Evolutionary conservation across 192 early-diverging fungal genomes (phyloP).

Genomic region (Backusella mclennaniae): DNA sequence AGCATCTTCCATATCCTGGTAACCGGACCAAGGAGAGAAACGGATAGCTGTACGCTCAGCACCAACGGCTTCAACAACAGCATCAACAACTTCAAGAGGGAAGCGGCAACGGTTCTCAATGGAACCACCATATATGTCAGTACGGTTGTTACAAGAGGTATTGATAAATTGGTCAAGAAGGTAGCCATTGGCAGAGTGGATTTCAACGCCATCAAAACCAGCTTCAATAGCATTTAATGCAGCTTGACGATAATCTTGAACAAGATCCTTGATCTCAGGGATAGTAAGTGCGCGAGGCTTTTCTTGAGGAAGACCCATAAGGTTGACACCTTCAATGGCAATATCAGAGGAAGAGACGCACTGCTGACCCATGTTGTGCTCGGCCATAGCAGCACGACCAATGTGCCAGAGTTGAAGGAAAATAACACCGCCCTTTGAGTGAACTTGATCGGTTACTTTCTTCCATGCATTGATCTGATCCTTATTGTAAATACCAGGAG

Average conservation of each 20-base stretch:
- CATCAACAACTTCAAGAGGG: slow-evolving; percentile 27
- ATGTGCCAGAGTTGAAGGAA: slow-evolving; percentile 55
- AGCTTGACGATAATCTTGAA: slow-evolving; percentile 33
- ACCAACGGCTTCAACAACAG: slow-evolving; percentile 26
- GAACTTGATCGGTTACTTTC: slow-evolving; percentile 50
- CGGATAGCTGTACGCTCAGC: slow-evolving; percentile 33
- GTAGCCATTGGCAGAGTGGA: slow-evolving; percentile 92
- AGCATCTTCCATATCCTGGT: slow-evolving; percentile 37
- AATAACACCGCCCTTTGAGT: slow-evolving; percentile 52
- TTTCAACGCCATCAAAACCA: slow-evolving; percentile 86
- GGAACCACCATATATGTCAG: slow-evolving; percentile 37
- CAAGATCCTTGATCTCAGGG: slow-evolving; percentile 8
- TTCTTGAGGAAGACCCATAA: not conserved
- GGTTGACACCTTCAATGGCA: slow-evolving; percentile 11
- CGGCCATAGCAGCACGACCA: slow-evolving; percentile 12
- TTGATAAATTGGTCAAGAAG: slow-evolving; percentile 80
- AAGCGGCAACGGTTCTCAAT: slow-evolving; percentile 33
- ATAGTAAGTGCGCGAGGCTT: slow-evolving; percentile 20
- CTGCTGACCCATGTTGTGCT: not conserved
- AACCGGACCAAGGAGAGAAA: slow-evolving; percentile 24
- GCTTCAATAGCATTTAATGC: slow-evolving; percentile 72
- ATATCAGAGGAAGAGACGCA: slow-evolving; percentile 25
- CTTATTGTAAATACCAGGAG: slow-evolving; percentile 37
- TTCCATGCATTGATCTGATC: slow-evolving; percentile 53
- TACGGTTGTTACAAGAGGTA: slow-evolving; percentile 79